phyloP scores from a whole-genome alignment of 176 grass and related monocot species.

The Secale cereale region DNA sequence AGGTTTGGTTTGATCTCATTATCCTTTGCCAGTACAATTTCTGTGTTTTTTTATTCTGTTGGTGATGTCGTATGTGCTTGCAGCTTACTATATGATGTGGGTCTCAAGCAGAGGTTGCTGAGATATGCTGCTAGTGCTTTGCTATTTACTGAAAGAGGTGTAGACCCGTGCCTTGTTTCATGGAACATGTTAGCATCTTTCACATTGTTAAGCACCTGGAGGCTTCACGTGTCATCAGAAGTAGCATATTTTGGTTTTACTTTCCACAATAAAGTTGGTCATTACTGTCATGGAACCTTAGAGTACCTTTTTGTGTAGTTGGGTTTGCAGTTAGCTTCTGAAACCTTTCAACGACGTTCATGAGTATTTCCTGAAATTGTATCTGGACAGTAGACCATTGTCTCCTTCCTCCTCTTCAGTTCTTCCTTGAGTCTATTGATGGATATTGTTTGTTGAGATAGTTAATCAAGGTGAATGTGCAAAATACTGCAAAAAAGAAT shows the following conservation, averaged over 20 bases:
- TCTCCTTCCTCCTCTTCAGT: neutral
- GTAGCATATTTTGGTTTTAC: neutral
- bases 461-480: neutral
- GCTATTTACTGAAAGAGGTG: slow-evolving; percentile 91
- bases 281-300: neutral
- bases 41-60: slow-evolving; percentile 12
- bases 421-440: neutral
- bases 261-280: neutral
- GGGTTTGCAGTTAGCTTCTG: neutral
- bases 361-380: neutral
- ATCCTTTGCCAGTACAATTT: neutral
- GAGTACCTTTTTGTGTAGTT: neutral
- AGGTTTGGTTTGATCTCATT: slow-evolving; percentile 48
- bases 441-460: neutral
- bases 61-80: slow-evolving; percentile 22
- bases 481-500: slow-evolving; percentile 3
- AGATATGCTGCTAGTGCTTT: slow-evolving; percentile 97
- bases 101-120: slow-evolving; percentile 92
- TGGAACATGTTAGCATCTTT: slow-evolving; percentile 78
- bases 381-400: neutral
- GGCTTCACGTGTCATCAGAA: neutral
- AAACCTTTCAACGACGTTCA: neutral
- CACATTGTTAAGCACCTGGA: slow-evolving; percentile 12
- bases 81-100: slow-evolving; percentile 97
- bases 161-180: slow-evolving; percentile 88